Percentiles rank a stretch among this genome's conserved stretches.
Evolutionary conservation across 768 basidiomycete genomes (phyloP).

Genomic region (Mycena galopus): DNA sequence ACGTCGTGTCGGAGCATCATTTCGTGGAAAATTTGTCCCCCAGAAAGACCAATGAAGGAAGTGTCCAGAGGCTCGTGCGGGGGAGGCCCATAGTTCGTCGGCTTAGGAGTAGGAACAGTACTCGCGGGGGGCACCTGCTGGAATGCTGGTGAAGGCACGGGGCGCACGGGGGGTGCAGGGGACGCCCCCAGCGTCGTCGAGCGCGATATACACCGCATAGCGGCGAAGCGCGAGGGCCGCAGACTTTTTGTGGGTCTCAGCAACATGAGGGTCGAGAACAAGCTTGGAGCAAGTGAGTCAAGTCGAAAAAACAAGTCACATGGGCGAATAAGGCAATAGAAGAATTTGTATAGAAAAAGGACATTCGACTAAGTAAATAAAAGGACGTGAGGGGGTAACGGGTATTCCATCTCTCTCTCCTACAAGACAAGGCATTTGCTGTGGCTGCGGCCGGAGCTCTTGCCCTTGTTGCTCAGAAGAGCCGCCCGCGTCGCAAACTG

Average conservation of each 20-base stretch:
- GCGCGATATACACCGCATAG: slow-evolving; percentile 31
- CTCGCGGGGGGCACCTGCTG: slow-evolving; percentile 61
- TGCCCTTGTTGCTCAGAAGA: slow-evolving; percentile 68
- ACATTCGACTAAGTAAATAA: slow-evolving; percentile 39
- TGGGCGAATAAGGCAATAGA: slow-evolving; percentile 1
- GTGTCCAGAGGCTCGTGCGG: slow-evolving; percentile 73
- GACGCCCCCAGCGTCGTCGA: slow-evolving; percentile 30
- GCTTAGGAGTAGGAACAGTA: slow-evolving; percentile 45
- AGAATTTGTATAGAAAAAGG: slow-evolving; percentile 31
- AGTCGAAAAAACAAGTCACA: slow-evolving; percentile 15
- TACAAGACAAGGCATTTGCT: slow-evolving; percentile 50
- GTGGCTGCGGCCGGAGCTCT: slow-evolving; percentile 54
- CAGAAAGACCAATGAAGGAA: slow-evolving; percentile 93
- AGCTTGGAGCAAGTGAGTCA: slow-evolving; percentile 17
- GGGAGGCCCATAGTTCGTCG: slow-evolving; percentile 48
- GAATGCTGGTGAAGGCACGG: slow-evolving; percentile 43
- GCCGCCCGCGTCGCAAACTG: slow-evolving; percentile 96
- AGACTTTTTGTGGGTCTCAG: slow-evolving; percentile 19
- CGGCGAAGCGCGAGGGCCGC: slow-evolving; percentile 30
- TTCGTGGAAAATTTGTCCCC: slow-evolving; percentile 98
- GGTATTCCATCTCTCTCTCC: slow-evolving; percentile 30
- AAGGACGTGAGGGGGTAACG: slow-evolving; percentile 2
- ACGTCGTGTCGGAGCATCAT: slow-evolving; percentile 99
- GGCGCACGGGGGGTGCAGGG: slow-evolving; percentile 29
- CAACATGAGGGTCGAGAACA: slow-evolving; percentile 23